A percentile compares a stretch with the other conserved stretches of the same genome.
Evolutionary conservation across 331 rosid genomes (phyloP).

Genomic region (Rhamnella rubrinervis): DNA sequence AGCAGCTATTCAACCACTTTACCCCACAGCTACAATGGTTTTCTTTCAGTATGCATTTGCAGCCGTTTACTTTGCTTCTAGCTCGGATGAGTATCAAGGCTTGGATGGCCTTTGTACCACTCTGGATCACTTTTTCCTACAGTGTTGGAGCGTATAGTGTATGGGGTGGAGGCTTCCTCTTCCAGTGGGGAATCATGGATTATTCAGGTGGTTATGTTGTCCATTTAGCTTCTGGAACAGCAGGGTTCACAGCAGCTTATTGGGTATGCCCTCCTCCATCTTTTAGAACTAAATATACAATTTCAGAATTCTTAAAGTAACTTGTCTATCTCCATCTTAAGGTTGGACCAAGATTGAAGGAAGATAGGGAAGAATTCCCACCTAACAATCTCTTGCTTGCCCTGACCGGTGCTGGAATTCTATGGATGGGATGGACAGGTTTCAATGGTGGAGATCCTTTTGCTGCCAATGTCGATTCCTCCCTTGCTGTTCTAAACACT

Average conservation of each 20-base stretch:
- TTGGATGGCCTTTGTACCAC: conserved; percentile 15
- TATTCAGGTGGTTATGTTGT: conserved; percentile 20
- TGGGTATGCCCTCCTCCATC: conserved; percentile 8
- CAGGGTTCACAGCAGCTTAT: conserved; percentile 23
- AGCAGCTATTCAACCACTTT: not conserved
- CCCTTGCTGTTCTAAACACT: conserved; percentile 19
- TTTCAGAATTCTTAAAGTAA: not conserved
- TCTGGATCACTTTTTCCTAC: conserved; percentile 20
- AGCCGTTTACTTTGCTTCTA: conserved; percentile 9
- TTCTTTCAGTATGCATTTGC: conserved; percentile 24
- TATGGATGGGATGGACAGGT: conserved; percentile 19
- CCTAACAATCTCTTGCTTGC: conserved; percentile 21
- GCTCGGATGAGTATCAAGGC: conserved; percentile 25
- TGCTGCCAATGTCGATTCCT: conserved; percentile 8
- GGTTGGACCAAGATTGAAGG: conserved; percentile 21
- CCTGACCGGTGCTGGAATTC: conserved; percentile 14
- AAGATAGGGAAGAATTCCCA: conserved; percentile 15
- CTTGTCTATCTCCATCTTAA: not conserved
- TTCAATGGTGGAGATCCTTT: conserved; percentile 22
- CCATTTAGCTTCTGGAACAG: conserved; percentile 22
- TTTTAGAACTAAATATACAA: not conserved
- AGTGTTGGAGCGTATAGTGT: conserved; percentile 13
- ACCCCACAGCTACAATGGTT: conserved; percentile 23
- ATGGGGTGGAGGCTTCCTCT: conserved; percentile 26
- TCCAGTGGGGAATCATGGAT: conserved; percentile 24